Base-by-base conservation (phyloP, 352 stramenopile genomes). In the Elongisporangium anandrum region DNA sequence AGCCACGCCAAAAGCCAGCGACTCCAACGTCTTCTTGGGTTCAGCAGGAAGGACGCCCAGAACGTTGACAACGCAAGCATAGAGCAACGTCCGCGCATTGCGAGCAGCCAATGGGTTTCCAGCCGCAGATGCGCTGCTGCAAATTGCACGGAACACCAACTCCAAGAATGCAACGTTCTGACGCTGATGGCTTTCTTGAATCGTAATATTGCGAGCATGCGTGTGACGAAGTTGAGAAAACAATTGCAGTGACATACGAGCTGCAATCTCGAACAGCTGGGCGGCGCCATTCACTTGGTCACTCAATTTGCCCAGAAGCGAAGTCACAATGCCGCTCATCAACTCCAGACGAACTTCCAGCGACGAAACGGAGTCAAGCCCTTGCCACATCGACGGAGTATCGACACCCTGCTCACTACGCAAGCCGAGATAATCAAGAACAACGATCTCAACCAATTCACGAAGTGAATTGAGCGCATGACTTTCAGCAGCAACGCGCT, bases 201-300 rank as follows among this genome's bases (percentile, higher is more conserved):
- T 45, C 15, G 34, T 54, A 21, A 21, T 50, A 15, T 38, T 55
- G 12, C 52, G 52, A 2, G 60, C 51, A 0, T 53, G 64, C 9
- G 71, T 62, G 34, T 68, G 64, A 20, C 69, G 71, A 16, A 85
- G 60, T 48, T 86, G 75, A 12, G 76, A 84, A 57, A 85, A 79
- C 47, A 89, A 57, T 59, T 88, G 70, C 49, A 94, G 53, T 23
- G 80, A 67, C 15, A 91, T 85, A 50, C 76, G 81, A 12, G 81
- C 72, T 15, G 86, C 69, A 39, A 94, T 86, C 65, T 94, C 85
- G 24, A 92, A 85, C 21, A 94, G 61, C 60, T 92, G 85, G 21
- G 81, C 85, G 8, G 83, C 87, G 0, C 70, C 65, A 52, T 62
- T 73, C 22, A 68, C 58, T 24, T 76, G 74, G 23, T 85, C 68